A percentile compares a stretch with the other conserved stretches of the same genome.
phyloP scores from a whole-genome alignment of 805 yeast genomes.

The Pichia exigua region DNA sequence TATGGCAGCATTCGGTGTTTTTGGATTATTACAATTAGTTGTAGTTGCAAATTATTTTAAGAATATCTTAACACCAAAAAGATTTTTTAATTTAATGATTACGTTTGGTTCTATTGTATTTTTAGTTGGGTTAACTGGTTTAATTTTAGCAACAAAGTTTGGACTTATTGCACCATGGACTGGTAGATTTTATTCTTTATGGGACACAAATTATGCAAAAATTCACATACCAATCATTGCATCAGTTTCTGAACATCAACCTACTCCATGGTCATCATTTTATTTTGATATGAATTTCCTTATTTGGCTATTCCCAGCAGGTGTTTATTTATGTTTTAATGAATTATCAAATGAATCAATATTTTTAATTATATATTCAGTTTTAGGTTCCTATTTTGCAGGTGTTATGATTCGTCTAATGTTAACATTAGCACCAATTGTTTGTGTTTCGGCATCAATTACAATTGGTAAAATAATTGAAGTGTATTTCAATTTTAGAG shows the following conservation, averaged over 20 bases:
- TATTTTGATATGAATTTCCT: constrained; percentile 89
- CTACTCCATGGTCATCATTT: constrained; percentile 99
- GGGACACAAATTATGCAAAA: constrained; percentile 98
- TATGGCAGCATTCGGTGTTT: constrained; percentile 96
- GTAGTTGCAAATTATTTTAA: constrained; percentile 79
- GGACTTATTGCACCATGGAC: constrained; percentile 99
- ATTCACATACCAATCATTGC: constrained; percentile 98
- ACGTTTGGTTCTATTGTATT: constrained; percentile 52
- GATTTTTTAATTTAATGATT: constrained; percentile 62
- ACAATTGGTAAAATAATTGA: constrained; percentile 82
- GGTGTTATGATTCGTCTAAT: constrained; percentile 99
- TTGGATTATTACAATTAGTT: constrained; percentile 88
- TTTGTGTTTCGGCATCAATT: constrained; percentile 88
- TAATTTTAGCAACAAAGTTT: constrained; percentile 73
- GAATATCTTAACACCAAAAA: constrained; percentile 59
- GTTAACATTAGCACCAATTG: constrained; percentile 93
- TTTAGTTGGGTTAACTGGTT: constrained; percentile 57
- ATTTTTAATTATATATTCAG: constrained; percentile 83
- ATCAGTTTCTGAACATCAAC: constrained; percentile 98
- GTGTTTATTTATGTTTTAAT: constrained; percentile 83
- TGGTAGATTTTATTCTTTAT: constrained; percentile 94
- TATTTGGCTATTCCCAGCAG: constrained; percentile 98
- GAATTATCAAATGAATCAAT: constrained; percentile 89
- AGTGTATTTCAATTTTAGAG: constrained; percentile 59
- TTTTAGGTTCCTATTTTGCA: constrained; percentile 93